Evolutionary conservation across 2,329 filamentous ascomycete species (phyloP), one percentile per base, ranked within the genome.

Genomic region (Phaeosphaeria sp.): DNA sequence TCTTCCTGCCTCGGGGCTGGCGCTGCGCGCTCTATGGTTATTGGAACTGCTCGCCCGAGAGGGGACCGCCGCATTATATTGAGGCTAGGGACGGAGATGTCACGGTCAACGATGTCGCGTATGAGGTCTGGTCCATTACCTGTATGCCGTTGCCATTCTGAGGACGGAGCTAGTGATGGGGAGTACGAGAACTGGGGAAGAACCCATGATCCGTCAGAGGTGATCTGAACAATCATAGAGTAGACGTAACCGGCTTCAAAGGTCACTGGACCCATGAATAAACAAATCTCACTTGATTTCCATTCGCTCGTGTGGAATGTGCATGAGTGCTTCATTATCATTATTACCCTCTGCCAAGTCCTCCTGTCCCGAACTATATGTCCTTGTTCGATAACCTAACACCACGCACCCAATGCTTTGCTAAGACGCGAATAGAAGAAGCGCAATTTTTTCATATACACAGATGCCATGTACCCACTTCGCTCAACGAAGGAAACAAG

Each of bases 331-430:
- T 15, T 36, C 41, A 43, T 43, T 43, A 43, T 43, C 17, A 43
- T 43, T 43, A 43, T 43, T 43, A 43, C 41, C 41, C 17, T 41
- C 36, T 41, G 11, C 41, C 41, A 3, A 11, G 41, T 11, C 13
- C 30, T 36, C 11, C 3, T 36, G 13, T 36, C 6, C 11, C 13
- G 6, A 11, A 11, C 11, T 36, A 36, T 36, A 36, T 36, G 6
- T 15, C 30, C 30, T 7, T 36, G 11, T 36, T 36, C 30, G 13
- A 7, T 36, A 30, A 25, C 13, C 18, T 33, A 33, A 25, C 33
- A 15, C 20, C 48, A 11, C 25, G 25, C 48, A 23, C 27, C 11
- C 49, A 51, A 44, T 51, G 49, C 49, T 23, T 51, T 51, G 36
- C 49, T 43, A 51, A 18, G 39, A 7, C 27, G 49, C 36, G 49